These are phyloP conservation scores for Taiozyma onychis DNA, from an alignment of 1,139 yeast species.

Conservation along the genomic window DNA sequence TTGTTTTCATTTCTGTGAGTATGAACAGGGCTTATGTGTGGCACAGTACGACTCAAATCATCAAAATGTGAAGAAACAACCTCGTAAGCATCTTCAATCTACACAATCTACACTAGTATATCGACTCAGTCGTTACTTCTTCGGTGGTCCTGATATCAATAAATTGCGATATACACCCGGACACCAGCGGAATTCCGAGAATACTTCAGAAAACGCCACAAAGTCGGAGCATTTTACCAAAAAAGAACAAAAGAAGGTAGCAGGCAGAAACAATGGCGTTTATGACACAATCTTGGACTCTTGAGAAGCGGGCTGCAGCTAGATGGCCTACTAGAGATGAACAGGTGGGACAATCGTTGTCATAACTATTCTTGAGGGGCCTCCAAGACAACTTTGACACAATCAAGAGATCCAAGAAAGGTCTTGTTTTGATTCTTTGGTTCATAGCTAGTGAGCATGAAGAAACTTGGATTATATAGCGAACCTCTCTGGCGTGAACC, in stretches of 20 bases:
- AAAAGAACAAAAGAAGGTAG: not conserved
- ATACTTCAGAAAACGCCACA: not conserved
- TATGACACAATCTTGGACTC: not conserved
- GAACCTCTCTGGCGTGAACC: too few species aligned
- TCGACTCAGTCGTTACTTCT: too few species aligned
- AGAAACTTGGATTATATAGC: not conserved
- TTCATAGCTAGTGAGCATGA: not conserved
- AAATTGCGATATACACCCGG: not conserved
- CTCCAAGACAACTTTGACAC: not conserved
- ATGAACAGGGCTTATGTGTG: too few species aligned
- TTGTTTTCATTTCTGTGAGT: too few species aligned
- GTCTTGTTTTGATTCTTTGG: not conserved
- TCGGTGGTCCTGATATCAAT: too few species aligned
- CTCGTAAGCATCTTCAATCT: too few species aligned
- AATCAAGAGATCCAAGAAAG: not conserved
- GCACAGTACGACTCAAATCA: too few species aligned
- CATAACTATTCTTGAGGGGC: too few species aligned
- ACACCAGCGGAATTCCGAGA: not conserved
- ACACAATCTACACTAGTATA: too few species aligned
- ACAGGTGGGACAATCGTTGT: too few species aligned
- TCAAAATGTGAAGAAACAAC: too few species aligned
- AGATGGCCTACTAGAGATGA: not conserved
- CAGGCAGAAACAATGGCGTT: not conserved
- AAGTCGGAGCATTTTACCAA: not conserved
- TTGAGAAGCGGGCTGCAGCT: not conserved